phyloP scores from a whole-genome alignment of 768 basidiomycete species.

The Phylloporus sp. region DNA sequence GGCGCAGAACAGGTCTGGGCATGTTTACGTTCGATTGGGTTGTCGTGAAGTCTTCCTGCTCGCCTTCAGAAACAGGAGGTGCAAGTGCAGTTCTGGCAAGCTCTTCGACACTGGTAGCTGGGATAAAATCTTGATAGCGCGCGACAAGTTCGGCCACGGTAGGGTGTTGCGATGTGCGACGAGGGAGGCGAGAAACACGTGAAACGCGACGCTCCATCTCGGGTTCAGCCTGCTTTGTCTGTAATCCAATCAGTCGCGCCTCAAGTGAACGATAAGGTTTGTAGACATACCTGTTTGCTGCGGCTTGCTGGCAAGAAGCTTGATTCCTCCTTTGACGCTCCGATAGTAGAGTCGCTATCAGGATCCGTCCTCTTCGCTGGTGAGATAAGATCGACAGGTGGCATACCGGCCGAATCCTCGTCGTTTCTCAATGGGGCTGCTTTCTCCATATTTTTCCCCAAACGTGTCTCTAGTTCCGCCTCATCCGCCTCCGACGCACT shows the following conservation, averaged over 20 bases:
- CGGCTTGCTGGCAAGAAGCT: constrained; percentile 13
- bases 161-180: constrained; percentile 51
- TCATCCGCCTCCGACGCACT: constrained; percentile 75
- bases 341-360: constrained; percentile 86
- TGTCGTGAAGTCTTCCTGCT: constrained; percentile 54
- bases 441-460: constrained; percentile 23
- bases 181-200: constrained; percentile 58
- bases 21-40: constrained; percentile 17
- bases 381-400: constrained; percentile 8
- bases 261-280: neutral
- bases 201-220: constrained; percentile 22
- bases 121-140: constrained; percentile 75
- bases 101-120: constrained; percentile 68
- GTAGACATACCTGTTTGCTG: constrained; percentile 26
- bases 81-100: constrained; percentile 67
- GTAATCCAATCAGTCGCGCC: constrained; percentile 8
- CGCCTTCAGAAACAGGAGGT: constrained; percentile 74
- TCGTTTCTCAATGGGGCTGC: constrained; percentile 14
- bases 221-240: constrained; percentile 22
- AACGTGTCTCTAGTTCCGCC: constrained; percentile 42
- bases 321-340: constrained; percentile 40
- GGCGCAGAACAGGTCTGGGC: constrained; percentile 32
- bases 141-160: constrained; percentile 84
- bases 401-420: constrained; percentile 10
- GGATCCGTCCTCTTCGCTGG: constrained; percentile 49